These are phyloP conservation scores for Colletotrichum sp. DNA, from an alignment of 2,329 filamentous ascomycete genomes.

Conservation along the genomic window DNA sequence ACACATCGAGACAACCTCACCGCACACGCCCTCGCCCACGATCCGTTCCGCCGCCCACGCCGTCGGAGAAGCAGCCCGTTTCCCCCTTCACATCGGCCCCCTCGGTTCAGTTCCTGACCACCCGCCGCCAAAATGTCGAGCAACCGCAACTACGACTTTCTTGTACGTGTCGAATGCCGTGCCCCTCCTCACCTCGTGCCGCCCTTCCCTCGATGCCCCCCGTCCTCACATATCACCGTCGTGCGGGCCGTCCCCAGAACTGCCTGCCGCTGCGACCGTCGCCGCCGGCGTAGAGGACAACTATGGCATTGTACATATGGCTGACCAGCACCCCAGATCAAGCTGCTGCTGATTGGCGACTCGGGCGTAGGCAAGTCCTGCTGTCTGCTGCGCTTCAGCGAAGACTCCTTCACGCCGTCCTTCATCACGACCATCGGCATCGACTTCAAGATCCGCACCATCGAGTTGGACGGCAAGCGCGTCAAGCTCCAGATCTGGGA, in stretches of 20 bases:
- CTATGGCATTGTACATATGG: conserved; percentile 22
- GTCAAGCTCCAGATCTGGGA: conserved; percentile 99
- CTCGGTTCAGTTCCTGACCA: conserved; percentile 18
- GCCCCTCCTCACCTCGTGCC: conserved; percentile 22
- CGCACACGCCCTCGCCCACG: background rate
- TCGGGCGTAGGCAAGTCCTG: conserved; percentile 97
- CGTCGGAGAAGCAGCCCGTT: background rate
- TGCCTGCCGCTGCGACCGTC: background rate
- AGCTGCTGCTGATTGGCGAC: conserved; percentile 94
- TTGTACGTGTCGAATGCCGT: conserved; percentile 66
- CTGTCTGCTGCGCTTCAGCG: conserved; percentile 94
- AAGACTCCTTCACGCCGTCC: conserved; percentile 95
- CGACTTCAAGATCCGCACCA: conserved; percentile 99
- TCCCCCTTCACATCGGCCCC: conserved; percentile 1
- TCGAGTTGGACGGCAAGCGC: conserved; percentile 97
- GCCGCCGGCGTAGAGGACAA: conserved; percentile 15
- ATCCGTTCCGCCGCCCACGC: background rate
- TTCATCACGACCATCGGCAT: conserved; percentile 99
- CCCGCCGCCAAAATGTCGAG: conserved; percentile 75
- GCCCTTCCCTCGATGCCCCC: background rate
- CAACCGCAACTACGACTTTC: conserved; percentile 98
- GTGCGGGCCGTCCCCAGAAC: background rate
- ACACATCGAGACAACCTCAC: conserved; percentile 10
- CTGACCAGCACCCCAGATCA: conserved; percentile 69
- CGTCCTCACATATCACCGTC: background rate